These are phyloP conservation scores for Acacia confusa DNA, from an alignment of 306 rosid species.

Conservation along the genomic window DNA sequence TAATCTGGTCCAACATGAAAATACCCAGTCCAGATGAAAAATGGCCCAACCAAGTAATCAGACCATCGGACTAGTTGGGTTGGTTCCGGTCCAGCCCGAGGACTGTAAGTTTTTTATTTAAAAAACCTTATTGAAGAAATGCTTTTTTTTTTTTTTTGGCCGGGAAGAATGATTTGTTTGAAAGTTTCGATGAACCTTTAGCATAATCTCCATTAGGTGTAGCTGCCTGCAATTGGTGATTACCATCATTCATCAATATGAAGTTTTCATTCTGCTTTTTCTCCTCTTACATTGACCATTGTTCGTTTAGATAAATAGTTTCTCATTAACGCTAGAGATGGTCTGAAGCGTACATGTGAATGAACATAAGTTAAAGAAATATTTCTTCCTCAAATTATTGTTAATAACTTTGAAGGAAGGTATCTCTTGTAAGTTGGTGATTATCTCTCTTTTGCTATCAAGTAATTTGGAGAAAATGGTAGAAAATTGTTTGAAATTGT, in stretches of 20 bases:
- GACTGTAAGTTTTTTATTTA: too few species aligned
- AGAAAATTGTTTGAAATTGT: too few species aligned
- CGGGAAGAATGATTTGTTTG: too few species aligned
- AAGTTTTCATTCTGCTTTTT: neutral
- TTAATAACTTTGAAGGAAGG: neutral
- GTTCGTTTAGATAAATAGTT: neutral
- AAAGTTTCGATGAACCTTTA: too few species aligned
- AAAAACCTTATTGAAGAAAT: too few species aligned
- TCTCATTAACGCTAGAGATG: neutral
- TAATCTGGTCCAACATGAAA: too few species aligned
- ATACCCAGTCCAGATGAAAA: too few species aligned
- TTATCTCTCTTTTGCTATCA: neutral
- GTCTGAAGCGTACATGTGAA: neutral
- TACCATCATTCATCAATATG: neutral
- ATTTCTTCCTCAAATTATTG: neutral
- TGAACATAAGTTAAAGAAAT: neutral
- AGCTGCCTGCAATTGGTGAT: neutral
- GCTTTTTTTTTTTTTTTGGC: too few species aligned
- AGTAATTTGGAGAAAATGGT: neutral
- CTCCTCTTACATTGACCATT: neutral
- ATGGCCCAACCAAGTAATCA: too few species aligned
- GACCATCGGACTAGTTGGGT: too few species aligned
- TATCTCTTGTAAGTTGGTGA: neutral
- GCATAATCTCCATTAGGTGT: neutral
- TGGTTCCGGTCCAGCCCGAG: too few species aligned